These are phyloP conservation scores for Paracoccidioides brasiliensis DNA, from an alignment of 2,329 filamentous ascomycete genomes.

Conservation along the genomic window DNA sequence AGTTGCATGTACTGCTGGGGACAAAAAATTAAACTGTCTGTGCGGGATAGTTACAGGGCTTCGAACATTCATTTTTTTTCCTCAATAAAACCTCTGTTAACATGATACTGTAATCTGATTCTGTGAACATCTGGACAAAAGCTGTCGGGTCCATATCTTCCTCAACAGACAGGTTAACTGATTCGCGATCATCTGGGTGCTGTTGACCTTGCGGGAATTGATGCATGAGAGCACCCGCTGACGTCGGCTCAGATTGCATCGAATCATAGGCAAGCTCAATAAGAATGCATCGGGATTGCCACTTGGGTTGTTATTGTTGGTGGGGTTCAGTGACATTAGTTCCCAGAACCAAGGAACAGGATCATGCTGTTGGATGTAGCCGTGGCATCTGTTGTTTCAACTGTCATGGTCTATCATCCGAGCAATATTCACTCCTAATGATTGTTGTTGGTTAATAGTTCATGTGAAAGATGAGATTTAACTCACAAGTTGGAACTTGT, in stretches of 20 bases:
- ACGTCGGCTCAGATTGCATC: neutral
- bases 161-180: neutral
- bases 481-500: too few relatives aligned
- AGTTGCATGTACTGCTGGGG: neutral
- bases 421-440: too few relatives aligned
- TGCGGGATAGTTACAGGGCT: neutral
- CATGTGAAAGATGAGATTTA: too few relatives aligned
- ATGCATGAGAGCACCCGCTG: neutral
- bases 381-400: neutral
- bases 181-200: too few relatives aligned
- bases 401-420: too few relatives aligned
- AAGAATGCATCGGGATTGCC: neutral
- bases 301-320: neutral
- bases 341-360: too few relatives aligned
- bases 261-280: neutral
- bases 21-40: neutral
- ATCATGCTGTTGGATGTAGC: neutral
- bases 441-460: too few relatives aligned
- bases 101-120: neutral
- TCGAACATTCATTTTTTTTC: neutral
- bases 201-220: neutral
- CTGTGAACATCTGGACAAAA: neutral
- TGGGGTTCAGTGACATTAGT: too few relatives aligned
- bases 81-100: neutral
- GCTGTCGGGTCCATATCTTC: neutral